Evolutionary conservation across 257 asterid species (phyloP), one percentile per base, ranked within the genome.

Genomic region (Salvia miltiorrhiza): DNA sequence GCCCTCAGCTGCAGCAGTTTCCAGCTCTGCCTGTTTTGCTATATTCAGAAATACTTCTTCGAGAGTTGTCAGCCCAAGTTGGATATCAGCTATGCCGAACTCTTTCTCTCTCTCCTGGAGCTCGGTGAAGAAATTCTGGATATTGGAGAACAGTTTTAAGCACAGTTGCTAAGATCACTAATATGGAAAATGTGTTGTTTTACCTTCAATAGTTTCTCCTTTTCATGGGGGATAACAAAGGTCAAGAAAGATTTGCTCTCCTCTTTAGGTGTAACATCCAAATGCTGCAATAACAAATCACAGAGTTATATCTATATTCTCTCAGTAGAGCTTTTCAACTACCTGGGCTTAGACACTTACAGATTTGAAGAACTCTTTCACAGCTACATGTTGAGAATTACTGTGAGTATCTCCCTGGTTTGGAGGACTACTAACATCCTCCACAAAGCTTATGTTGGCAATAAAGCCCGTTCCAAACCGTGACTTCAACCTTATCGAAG

Each of bases 401-500:
- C 35, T 56, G 9, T 35, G 37, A 69, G 81, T 50, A 35, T 88
- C 84, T 61, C 66, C 87, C 35, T 44, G 73, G 58, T 72, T 77
- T 30, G 85, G 88, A 63, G 85, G 65, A 47, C 81, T 77, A 74
- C 75, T 75, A 63, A 23, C 63, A 77, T 83, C 86, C 19, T 77
- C 93, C 39, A 88, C 75, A 72, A 93, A 93, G 85, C 93, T 90
- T 74, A 93, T 71, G 32, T 80, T 87, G n/a, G 96, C 90, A 66
- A 93, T 84, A 69, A 93, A 90, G 67, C 98, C 97, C 0, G 98
- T 85, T 65, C 98, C 98, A 73, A 88, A 93, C 53, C 81, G 73
- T 54, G 98, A 93, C 67, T 93, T 93, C 80, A 93, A 76, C 86
- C 97, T 85, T 67, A 93, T 88, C 37, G 98, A 93, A 68, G 98